Evolutionary conservation across 768 basidiomycete genomes (phyloP).

Genomic region (Lactifluus hygrophoroides): DNA sequence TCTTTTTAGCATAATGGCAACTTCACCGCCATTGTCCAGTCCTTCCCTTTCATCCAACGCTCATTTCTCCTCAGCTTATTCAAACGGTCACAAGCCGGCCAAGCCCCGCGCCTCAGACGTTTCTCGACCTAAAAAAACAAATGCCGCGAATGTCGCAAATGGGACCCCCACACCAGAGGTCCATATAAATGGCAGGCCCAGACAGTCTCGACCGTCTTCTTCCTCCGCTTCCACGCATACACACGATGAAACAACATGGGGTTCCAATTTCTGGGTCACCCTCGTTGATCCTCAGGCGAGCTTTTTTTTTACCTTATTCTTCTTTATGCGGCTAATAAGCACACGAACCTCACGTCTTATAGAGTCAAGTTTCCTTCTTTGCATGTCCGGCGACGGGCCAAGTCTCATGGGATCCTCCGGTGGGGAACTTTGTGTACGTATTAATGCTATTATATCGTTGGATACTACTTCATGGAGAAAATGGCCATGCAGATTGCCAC

Average conservation of each 20-base stretch:
- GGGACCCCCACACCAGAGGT: conserved; percentile 22
- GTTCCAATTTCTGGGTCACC: conserved; percentile 91
- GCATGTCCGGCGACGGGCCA: conserved; percentile 90
- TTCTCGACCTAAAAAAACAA: conserved; percentile 1
- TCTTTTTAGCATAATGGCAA: conserved; percentile 14
- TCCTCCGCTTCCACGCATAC: conserved; percentile 5
- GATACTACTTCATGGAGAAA: conserved; percentile 5
- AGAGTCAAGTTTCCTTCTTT: conserved; percentile 62
- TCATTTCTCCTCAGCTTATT: conserved; percentile 14
- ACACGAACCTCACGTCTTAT: conserved; percentile 38
- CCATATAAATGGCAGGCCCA: conserved; percentile 24
- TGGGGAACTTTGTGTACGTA: conserved; percentile 79
- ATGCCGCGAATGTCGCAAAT: conserved; percentile 1
- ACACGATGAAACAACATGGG: conserved; percentile 44
- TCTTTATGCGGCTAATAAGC: conserved; percentile 1
- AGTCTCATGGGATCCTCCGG: conserved; percentile 89
- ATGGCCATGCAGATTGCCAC: conserved; percentile 53
- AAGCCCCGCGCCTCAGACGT: conserved; percentile 2
- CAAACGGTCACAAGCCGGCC: neutral
- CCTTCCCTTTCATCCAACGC: conserved; percentile 19
- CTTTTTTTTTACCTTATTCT: conserved; percentile 3
- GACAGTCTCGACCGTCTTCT: conserved; percentile 10
- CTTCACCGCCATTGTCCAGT: conserved; percentile 11
- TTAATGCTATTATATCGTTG: conserved; percentile 10
- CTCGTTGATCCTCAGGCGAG: conserved; percentile 83